A percentile compares a stretch with the other conserved stretches of the same genome.
Conservation (phyloP, 805 yeast species). For the Candida silvatica region DNA sequence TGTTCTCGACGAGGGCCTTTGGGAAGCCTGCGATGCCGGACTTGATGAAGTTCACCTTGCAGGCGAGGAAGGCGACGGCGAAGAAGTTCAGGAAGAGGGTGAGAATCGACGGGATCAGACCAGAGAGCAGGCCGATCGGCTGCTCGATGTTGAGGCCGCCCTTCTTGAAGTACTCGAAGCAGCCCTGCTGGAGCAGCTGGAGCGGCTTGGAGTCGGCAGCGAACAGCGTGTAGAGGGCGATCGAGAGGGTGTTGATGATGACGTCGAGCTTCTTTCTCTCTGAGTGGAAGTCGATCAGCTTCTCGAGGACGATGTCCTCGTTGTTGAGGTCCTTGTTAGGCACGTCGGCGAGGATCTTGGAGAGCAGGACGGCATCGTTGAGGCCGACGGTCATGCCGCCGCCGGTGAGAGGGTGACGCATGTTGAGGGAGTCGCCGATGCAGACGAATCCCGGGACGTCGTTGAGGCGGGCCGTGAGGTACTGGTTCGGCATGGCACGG, state of each 20-base stretch:
- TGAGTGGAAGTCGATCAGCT: slow-evolving; percentile 59
- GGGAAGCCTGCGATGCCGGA: slow-evolving; percentile 65
- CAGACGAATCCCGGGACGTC: slow-evolving; percentile 67
- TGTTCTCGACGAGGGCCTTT: slow-evolving; percentile 58
- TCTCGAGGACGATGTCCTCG: slow-evolving; percentile 44
- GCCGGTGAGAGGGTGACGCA: slow-evolving; percentile 98
- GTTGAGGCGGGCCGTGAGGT: slow-evolving; percentile 69
- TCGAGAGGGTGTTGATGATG: slow-evolving; percentile 82
- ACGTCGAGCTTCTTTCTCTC: slow-evolving; percentile 73
- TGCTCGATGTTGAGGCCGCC: slow-evolving; percentile 77
- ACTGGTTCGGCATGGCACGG: slow-evolving; percentile 91
- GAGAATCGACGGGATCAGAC: slow-evolving; percentile 69
- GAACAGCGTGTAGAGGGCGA: slow-evolving; percentile 83
- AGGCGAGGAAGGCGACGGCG: slow-evolving; percentile 80
- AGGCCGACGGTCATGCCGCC: slow-evolving; percentile 99
- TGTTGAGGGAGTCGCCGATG: slow-evolving; percentile 89
- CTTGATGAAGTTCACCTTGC: slow-evolving; percentile 55
- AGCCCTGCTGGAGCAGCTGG: slow-evolving; percentile 71
- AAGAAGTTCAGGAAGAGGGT: slow-evolving; percentile 78
- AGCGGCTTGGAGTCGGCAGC: slow-evolving; percentile 74
- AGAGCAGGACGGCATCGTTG: slow-evolving; percentile 69
- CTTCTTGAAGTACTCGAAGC: slow-evolving; percentile 73
- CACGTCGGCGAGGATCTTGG: slow-evolving; percentile 50
- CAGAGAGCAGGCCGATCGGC: slow-evolving; percentile 81
- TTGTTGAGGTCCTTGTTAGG: slow-evolving; percentile 49